Evolutionary conservation across 176 grass and related monocot genomes (phyloP).

Genomic region (Raddia distichophylla): DNA sequence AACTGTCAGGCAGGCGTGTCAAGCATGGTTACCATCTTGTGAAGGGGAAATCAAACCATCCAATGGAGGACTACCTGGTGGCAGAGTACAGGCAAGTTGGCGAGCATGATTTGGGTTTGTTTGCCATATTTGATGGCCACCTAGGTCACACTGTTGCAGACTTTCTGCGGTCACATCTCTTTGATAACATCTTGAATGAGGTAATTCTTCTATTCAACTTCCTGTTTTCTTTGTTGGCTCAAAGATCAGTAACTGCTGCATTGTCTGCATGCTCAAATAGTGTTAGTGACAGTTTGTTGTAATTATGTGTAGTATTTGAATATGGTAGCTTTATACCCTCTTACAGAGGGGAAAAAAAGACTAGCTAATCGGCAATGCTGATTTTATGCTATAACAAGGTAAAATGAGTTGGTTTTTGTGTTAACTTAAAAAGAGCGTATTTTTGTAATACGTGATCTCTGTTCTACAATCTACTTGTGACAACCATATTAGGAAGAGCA

Average conservation of each 20-base stretch:
- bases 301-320: slow-evolving; percentile 23
- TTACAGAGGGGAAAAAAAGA: not conserved
- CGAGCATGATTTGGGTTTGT: slow-evolving; percentile 72
- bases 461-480: slow-evolving; percentile 18
- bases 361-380: not conserved
- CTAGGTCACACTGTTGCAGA: slow-evolving; percentile 81
- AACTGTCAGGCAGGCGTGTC: slow-evolving; percentile 67
- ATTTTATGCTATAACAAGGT: not conserved
- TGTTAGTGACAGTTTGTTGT: slow-evolving; percentile 16
- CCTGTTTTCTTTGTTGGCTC: slow-evolving; percentile 5
- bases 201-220: slow-evolving; percentile 50
- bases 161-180: slow-evolving; percentile 74
- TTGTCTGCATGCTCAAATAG: slow-evolving; percentile 24
- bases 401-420: not conserved
- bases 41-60: slow-evolving; percentile 90
- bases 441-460: not conserved
- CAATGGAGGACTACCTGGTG: slow-evolving; percentile 90
- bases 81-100: slow-evolving; percentile 80
- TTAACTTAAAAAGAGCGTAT: slow-evolving; percentile 20
- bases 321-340: slow-evolving; percentile 18
- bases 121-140: slow-evolving; percentile 94
- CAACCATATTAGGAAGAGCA: slow-evolving; percentile 30
- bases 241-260: not conserved
- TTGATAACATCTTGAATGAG: slow-evolving; percentile 91
- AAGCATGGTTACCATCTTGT: slow-evolving; percentile 89